phyloP scores from a whole-genome alignment of 495 filamentous ascomycete species.

The Penicillium soppii region DNA sequence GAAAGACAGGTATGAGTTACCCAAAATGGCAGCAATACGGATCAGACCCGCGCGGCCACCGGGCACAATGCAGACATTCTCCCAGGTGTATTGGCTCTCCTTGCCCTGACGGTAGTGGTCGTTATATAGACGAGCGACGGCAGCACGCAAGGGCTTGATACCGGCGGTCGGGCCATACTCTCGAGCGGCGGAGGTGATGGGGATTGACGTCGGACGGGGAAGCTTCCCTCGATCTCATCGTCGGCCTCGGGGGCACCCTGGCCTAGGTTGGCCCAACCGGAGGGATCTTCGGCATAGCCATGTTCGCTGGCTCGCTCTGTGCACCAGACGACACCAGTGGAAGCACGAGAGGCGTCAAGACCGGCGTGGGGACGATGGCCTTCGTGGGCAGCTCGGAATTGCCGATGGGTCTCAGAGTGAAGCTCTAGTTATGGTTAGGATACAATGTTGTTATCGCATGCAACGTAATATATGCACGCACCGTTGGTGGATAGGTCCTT shows the following conservation, averaged over 20 bases:
- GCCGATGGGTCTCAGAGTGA: slow-evolving; percentile 75
- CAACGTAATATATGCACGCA: slow-evolving; percentile 16
- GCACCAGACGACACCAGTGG: slow-evolving; percentile 84
- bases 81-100: slow-evolving; percentile 92
- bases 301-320: slow-evolving; percentile 78
- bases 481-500: slow-evolving; percentile 47
- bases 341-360: slow-evolving; percentile 78
- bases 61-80: slow-evolving; percentile 97
- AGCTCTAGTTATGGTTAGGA: slow-evolving; percentile 50
- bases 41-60: slow-evolving; percentile 92
- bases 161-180: slow-evolving; percentile 95
- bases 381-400: slow-evolving; percentile 83
- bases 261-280: slow-evolving; percentile 87
- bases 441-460: too few species aligned
- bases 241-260: slow-evolving; percentile 95
- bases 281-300: slow-evolving; percentile 79
- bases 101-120: slow-evolving; percentile 86
- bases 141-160: slow-evolving; percentile 84
- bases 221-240: slow-evolving; percentile 87
- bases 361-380: slow-evolving; percentile 88
- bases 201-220: slow-evolving; percentile 78
- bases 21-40: slow-evolving; percentile 88
- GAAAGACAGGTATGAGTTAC: slow-evolving; percentile 87
- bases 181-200: slow-evolving; percentile 70
- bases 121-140: slow-evolving; percentile 93